These are phyloP conservation scores for Aspergillus carbonarius DNA, from an alignment of 2,329 filamentous ascomycete species.

Conservation along the genomic window DNA sequence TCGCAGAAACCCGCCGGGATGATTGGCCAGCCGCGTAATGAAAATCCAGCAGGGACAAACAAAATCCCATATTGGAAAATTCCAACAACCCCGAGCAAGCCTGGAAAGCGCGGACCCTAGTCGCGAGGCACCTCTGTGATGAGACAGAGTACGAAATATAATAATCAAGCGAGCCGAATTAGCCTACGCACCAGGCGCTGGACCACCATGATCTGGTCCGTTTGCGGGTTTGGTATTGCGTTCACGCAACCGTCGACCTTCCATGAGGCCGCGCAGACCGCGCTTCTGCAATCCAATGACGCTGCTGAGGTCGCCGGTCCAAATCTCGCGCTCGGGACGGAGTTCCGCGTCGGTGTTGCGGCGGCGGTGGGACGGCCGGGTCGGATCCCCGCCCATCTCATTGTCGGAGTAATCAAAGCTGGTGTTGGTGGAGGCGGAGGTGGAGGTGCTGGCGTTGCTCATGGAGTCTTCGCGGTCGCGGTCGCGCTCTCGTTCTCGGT, in stretches of 20 bases:
- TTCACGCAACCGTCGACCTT: constrained; percentile 82
- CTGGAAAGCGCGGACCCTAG: too few relatives aligned
- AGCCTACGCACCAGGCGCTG: background rate
- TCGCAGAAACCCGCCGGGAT: too few relatives aligned
- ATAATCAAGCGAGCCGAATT: too few relatives aligned
- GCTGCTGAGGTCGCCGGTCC: constrained; percentile 71
- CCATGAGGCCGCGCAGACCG: constrained; percentile 88
- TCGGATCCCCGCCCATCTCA: constrained; percentile 32
- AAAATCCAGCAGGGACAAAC: too few relatives aligned
- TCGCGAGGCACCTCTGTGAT: too few relatives aligned
- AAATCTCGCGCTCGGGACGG: constrained; percentile 61
- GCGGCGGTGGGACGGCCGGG: constrained; percentile 40
- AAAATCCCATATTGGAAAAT: too few relatives aligned
- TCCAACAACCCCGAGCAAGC: too few relatives aligned
- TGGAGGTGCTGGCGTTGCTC: constrained; percentile 39
- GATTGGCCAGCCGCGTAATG: too few relatives aligned
- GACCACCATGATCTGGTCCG: background rate
- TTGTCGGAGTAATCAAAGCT: constrained; percentile 42
- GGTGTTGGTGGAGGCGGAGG: constrained; percentile 36
- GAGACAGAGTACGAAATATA: too few relatives aligned
- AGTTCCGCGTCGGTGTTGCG: constrained; percentile 37
- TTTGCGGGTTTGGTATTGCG: constrained; percentile 49
- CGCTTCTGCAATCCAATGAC: constrained; percentile 96
- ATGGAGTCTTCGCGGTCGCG: constrained; percentile 42
- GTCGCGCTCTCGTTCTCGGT: constrained; percentile 28